phyloP scores from a whole-genome alignment of 73 alveolate genomes.

The Paramecium sonneborni region DNA sequence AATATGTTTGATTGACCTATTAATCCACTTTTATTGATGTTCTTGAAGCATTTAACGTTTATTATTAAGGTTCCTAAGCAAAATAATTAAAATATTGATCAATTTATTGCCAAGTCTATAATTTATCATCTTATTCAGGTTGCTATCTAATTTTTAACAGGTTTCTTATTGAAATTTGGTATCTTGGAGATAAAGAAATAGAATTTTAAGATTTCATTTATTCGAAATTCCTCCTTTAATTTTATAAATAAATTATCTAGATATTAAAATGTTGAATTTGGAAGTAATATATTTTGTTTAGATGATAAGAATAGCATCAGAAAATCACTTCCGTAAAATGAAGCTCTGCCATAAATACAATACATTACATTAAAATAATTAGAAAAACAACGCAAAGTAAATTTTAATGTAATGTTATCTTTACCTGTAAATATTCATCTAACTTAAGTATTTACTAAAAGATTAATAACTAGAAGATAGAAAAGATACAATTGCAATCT shows the following conservation, averaged over 20 bases:
- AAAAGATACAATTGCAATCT: constrained; percentile 7
- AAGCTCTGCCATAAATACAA: not conserved
- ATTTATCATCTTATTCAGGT: not conserved
- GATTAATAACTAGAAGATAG: not conserved
- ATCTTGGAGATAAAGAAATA: not conserved
- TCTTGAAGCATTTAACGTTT: not conserved
- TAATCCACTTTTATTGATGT: not conserved
- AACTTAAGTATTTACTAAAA: not conserved
- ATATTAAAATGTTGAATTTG: not conserved
- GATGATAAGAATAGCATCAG: not conserved
- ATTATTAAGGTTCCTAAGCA: not conserved
- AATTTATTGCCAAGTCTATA: not conserved
- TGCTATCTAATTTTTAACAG: not conserved
- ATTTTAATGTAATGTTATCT: not conserved
- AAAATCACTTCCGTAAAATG: not conserved
- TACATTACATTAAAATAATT: not conserved
- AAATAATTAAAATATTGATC: not conserved
- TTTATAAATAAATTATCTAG: not conserved
- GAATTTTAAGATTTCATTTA: not conserved
- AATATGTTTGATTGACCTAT: not conserved
- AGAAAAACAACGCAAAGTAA: not conserved
- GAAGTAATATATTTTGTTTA: not conserved
- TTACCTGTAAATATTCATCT: not conserved
- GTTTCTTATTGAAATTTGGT: not conserved
- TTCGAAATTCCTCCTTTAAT: not conserved